phyloP scores from a whole-genome alignment of 1,139 yeast genomes.

The Meyerozyma elateridarum region DNA sequence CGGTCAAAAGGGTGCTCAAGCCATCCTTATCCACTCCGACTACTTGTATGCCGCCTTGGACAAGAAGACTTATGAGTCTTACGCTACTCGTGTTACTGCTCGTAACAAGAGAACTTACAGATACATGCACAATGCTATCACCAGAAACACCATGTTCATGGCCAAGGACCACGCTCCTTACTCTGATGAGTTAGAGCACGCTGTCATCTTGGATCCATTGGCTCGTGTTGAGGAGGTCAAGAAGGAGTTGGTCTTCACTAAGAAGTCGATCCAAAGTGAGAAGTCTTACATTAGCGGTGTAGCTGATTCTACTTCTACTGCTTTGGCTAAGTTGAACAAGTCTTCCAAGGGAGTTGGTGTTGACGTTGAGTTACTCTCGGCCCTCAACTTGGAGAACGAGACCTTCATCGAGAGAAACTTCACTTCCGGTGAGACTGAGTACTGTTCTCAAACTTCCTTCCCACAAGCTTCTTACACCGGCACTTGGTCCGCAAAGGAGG shows the following conservation, averaged over 20 bases:
- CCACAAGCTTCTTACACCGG: conserved; percentile 94
- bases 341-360: conserved; percentile 83
- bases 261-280: conserved; percentile 34
- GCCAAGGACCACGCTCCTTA: conserved; percentile 95
- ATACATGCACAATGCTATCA: conserved; percentile 93
- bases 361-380: conserved; percentile 84
- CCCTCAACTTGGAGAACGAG: conserved; percentile 77
- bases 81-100: conserved; percentile 63
- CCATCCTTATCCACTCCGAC: conserved; percentile 87
- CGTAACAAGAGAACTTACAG: conserved; percentile 92
- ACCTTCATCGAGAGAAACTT: conserved; percentile 91
- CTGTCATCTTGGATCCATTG: conserved; percentile 93
- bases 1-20: conserved; percentile 99
- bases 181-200: conserved; percentile 76
- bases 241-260: conserved; percentile 46
- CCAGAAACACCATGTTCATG: conserved; percentile 85
- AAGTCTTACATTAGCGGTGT: conserved; percentile 31
- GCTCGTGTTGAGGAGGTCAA: conserved; percentile 68
- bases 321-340: conserved; percentile 44
- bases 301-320: conserved; percentile 44
- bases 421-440: conserved; percentile 71
- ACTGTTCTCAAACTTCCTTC: conserved; percentile 68
- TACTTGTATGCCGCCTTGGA: conserved; percentile 84
- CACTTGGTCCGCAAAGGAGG: conserved; percentile 99
- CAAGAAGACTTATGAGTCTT: conserved; percentile 61